phyloP scores from a whole-genome alignment of 2,329 filamentous ascomycete genomes.

The Colletotrichum paranaense region DNA sequence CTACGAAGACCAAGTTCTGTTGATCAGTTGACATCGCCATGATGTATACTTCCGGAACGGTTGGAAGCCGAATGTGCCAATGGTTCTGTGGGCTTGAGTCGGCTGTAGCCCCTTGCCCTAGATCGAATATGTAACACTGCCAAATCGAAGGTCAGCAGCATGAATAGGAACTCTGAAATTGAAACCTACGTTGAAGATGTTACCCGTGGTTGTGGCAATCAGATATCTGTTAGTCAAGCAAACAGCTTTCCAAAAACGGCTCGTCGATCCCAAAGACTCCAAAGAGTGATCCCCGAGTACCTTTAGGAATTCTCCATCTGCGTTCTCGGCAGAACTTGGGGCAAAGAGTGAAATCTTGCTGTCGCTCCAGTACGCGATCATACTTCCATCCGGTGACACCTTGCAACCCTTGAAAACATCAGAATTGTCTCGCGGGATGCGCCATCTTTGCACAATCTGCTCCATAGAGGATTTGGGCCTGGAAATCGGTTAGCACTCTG shows the following conservation, averaged over 20 bases:
- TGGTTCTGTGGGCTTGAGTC: not conserved
- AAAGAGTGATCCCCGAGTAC: not conserved
- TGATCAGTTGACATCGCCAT: not conserved
- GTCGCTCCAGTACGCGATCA: constrained; percentile 4
- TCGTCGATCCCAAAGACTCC: not conserved
- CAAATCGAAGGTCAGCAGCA: not conserved
- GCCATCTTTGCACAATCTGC: not conserved
- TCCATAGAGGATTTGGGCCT: not conserved
- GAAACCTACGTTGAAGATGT: not conserved
- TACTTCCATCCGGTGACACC: not conserved
- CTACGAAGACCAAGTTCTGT: not conserved
- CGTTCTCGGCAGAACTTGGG: not conserved
- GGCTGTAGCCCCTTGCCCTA: not conserved
- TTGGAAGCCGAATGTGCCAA: not conserved
- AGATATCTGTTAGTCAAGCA: constrained; percentile 3
- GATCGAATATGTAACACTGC: not conserved
- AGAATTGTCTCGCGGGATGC: not conserved
- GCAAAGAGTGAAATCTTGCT: not conserved
- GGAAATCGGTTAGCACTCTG: not conserved
- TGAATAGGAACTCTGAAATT: not conserved
- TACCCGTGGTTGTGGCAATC: not conserved
- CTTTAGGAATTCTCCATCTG: not conserved
- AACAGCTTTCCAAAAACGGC: constrained; percentile 3
- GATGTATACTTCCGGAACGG: not conserved
- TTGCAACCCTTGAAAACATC: not conserved